phyloP scores from a whole-genome alignment of 306 rosid genomes.

The Canavalia gladiata region DNA sequence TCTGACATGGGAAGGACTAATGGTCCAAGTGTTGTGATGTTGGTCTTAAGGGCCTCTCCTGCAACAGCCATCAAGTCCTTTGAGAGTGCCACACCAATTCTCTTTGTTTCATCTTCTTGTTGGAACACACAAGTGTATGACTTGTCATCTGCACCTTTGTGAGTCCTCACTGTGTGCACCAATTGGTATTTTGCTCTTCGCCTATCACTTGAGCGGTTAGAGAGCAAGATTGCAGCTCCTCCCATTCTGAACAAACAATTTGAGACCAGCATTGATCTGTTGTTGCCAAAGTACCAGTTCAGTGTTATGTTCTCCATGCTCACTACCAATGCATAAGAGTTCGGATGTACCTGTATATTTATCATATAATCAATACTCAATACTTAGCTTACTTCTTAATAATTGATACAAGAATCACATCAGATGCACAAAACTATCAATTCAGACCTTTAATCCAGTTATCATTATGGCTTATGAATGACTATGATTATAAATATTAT shows the following conservation, averaged over 20 bases:
- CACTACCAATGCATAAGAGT: conserved; percentile 84
- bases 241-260: conserved; percentile 93
- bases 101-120: conserved; percentile 71
- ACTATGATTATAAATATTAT: too few relatives aligned
- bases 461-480: too few relatives aligned
- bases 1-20: conserved; percentile 93
- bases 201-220: conserved; percentile 63
- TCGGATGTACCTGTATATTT: conserved; percentile 68
- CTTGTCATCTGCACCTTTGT: conserved; percentile 81
- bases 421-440: too few relatives aligned
- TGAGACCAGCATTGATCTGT: conserved; percentile 82
- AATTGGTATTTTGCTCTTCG: conserved; percentile 78
- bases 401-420: too few relatives aligned
- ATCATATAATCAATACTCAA: background rate
- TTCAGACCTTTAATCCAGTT: too few relatives aligned
- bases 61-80: conserved; percentile 88
- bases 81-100: conserved; percentile 74
- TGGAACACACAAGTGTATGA: conserved; percentile 75
- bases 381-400: too few relatives aligned
- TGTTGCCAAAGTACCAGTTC: conserved; percentile 91
- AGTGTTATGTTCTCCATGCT: conserved; percentile 95
- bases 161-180: conserved; percentile 81
- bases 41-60: conserved; percentile 86
- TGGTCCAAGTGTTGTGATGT: conserved; percentile 89
- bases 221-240: conserved; percentile 86